A percentile compares a stretch with the other conserved stretches of the same genome.
phyloP scores from a whole-genome alignment of 306 rosid genomes.

The Gynostemma pentaphyllum region DNA sequence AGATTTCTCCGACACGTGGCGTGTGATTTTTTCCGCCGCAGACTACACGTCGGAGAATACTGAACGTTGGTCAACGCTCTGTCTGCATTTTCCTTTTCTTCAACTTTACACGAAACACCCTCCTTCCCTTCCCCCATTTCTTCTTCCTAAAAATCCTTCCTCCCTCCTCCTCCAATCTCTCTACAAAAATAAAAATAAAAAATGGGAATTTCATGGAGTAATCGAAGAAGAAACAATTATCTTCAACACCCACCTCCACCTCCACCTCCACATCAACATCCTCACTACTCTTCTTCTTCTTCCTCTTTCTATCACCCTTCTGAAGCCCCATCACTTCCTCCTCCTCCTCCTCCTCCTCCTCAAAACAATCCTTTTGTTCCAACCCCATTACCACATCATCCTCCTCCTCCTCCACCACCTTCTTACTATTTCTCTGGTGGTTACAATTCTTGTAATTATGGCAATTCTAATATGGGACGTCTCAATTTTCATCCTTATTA shows the following conservation, averaged over 20 bases:
- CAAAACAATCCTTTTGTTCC: slow-evolving; percentile 12
- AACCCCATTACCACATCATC: slow-evolving; percentile 17
- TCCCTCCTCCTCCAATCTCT: not conserved
- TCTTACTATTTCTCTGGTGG: slow-evolving; percentile 38
- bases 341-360: slow-evolving; percentile 18
- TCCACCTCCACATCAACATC: slow-evolving; percentile 13
- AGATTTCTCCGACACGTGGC: slow-evolving; percentile 3
- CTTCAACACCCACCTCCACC: slow-evolving; percentile 30
- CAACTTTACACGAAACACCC: not conserved
- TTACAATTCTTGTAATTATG: slow-evolving; percentile 25
- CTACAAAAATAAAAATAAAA: not conserved
- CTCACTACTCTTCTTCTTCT: too few relatives aligned
- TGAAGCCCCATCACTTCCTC: slow-evolving; percentile 24
- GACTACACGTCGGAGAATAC: slow-evolving; percentile 1
- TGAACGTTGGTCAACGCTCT: slow-evolving; percentile 7
- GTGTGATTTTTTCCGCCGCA: not conserved
- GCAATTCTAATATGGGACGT: slow-evolving; percentile 28
- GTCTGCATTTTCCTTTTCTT: too few relatives aligned
- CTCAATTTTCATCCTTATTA: slow-evolving; percentile 32
- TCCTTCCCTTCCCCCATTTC: not conserved
- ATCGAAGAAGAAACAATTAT: slow-evolving; percentile 41
- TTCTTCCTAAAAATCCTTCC: not conserved
- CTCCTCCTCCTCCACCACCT: slow-evolving; percentile 33
- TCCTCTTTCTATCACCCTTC: slow-evolving; percentile 28
- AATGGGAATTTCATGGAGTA: slow-evolving; percentile 75